Evolutionary conservation across 75 land plant species (phyloP).

Genomic region (Ceratopteris richardii): DNA sequence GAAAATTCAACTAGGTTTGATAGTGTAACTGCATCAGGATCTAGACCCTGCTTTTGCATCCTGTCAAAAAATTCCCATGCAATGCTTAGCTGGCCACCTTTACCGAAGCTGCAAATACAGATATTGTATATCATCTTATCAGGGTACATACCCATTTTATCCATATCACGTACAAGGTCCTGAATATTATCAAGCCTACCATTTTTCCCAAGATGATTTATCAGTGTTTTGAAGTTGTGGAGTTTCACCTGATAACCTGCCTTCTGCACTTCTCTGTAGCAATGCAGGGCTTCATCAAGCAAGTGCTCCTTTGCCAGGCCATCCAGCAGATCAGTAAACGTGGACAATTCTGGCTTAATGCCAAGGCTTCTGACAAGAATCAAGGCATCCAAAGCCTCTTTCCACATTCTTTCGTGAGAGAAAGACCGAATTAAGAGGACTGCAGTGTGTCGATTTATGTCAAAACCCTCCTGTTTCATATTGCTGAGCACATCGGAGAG

Average conservation of each 20-base stretch:
- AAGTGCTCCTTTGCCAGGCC: conserved; percentile 47
- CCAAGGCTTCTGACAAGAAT: conserved; percentile 56
- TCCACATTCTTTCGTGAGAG: conserved; percentile 27
- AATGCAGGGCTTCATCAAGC: conserved; percentile 46
- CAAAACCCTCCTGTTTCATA: conserved; percentile 57
- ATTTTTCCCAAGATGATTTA: conserved; percentile 54
- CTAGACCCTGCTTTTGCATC: conserved; percentile 49
- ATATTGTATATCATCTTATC: conserved; percentile 67
- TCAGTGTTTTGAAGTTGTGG: conserved; percentile 47
- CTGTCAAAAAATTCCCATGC: conserved; percentile 76
- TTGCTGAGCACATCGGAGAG: conserved; percentile 42
- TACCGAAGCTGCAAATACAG: conserved; percentile 74
- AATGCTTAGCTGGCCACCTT: conserved; percentile 70
- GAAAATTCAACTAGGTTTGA: conserved; percentile 62
- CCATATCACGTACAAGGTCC: conserved; percentile 56
- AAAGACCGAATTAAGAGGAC: conserved; percentile 31
- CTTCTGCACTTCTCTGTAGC: conserved; percentile 80
- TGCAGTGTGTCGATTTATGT: conserved; percentile 24
- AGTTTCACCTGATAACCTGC: conserved; percentile 61
- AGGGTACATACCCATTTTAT: conserved; percentile 43
- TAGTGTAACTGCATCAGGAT: conserved; percentile 73
- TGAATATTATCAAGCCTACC: conserved; percentile 60
- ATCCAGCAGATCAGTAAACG: conserved; percentile 66
- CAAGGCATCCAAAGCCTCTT: conserved; percentile 54
- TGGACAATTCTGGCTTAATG: conserved; percentile 69